phyloP scores from a whole-genome alignment of 2,329 filamentous ascomycete species.

The Arthrobotrys conoides region DNA sequence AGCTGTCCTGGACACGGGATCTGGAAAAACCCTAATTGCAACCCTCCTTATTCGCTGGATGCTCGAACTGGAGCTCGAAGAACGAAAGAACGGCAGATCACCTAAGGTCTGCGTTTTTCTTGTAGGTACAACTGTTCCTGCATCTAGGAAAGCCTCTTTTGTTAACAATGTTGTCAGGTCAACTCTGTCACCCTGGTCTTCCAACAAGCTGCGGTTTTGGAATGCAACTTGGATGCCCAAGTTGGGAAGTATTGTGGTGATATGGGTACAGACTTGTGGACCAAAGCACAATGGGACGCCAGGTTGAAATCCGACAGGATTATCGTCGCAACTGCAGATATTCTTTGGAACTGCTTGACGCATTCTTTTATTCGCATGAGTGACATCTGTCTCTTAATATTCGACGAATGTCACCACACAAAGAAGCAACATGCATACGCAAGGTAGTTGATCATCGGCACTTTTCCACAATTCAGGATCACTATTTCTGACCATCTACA shows the following conservation, averaged over 20 bases:
- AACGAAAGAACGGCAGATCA: constrained; percentile 74
- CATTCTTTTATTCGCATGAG: constrained; percentile 84
- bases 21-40: constrained; percentile 96
- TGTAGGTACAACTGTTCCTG: constrained; percentile 68
- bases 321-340: constrained; percentile 91
- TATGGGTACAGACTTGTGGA: constrained; percentile 75
- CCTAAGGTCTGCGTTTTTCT: constrained; percentile 86
- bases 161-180: constrained; percentile 68
- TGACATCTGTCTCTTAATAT: constrained; percentile 89
- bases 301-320: constrained; percentile 73
- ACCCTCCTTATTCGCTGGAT: constrained; percentile 84
- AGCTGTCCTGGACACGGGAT: constrained; percentile 93
- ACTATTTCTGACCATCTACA: constrained; percentile 40
- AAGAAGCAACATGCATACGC: constrained; percentile 96
- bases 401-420: constrained; percentile 96
- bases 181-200: constrained; percentile 91
- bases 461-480: background rate
- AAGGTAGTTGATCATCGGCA: constrained; percentile 67
- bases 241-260: constrained; percentile 82
- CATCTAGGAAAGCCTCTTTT: constrained; percentile 1
- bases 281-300: constrained; percentile 67
- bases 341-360: constrained; percentile 82
- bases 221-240: constrained; percentile 82
- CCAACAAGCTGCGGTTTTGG: constrained; percentile 87
- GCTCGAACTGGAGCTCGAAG: constrained; percentile 82